Conservation (phyloP, 768 basidiomycete species). For the Boletellus sp. region DNA sequence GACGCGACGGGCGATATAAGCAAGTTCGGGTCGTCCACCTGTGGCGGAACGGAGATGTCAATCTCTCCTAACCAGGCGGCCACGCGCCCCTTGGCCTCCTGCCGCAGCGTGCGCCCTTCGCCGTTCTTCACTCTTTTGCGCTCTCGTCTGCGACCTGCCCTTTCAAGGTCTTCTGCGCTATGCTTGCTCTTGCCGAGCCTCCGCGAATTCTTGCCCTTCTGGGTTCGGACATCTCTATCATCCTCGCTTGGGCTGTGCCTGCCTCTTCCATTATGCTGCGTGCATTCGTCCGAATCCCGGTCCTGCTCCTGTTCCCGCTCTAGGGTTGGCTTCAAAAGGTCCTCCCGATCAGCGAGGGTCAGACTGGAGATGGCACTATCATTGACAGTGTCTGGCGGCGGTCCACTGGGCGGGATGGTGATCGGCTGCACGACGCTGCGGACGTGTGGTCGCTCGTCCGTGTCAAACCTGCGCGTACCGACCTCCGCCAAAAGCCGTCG, state of each 20-base stretch:
- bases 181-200: conserved; percentile 24
- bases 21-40: conserved; percentile 36
- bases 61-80: conserved; percentile 74
- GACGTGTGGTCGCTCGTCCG: conserved; percentile 32
- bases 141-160: conserved; percentile 20
- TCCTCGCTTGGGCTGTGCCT: conserved; percentile 29
- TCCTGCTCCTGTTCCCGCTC: conserved; percentile 29
- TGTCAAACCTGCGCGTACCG: conserved; percentile 54
- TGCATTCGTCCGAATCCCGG: conserved; percentile 31
- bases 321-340: conserved; percentile 8
- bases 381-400: conserved; percentile 29
- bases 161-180: conserved; percentile 28
- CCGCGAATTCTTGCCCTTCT: conserved; percentile 26
- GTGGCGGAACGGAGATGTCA: conserved; percentile 50
- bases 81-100: conserved; percentile 65
- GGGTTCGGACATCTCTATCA: conserved; percentile 29
- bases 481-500: conserved; percentile 65
- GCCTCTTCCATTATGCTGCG: conserved; percentile 26
- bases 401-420: conserved; percentile 32
- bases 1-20: conserved; percentile 32
- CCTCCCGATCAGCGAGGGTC: conserved; percentile 35
- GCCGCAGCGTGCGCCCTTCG: conserved; percentile 37
- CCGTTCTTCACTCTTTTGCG: conserved; percentile 32
- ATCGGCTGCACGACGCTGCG: conserved; percentile 39
- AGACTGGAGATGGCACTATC: conserved; percentile 49